Conservation (phyloP, 2,329 filamentous ascomycete species). For the Intubia oerlemansii region DNA sequence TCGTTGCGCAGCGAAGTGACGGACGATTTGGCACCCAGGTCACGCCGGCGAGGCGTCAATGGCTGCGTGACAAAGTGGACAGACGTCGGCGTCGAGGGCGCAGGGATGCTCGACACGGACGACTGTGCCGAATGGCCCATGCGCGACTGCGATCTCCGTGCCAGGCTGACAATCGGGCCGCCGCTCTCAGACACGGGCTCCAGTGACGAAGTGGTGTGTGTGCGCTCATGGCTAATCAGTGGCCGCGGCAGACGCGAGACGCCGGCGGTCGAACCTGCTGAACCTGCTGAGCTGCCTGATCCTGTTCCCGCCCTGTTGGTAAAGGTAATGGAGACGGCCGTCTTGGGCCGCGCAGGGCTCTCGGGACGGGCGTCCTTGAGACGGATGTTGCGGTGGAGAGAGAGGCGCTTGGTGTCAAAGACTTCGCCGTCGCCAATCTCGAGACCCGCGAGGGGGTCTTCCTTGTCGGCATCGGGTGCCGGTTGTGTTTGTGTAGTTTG, state of each 20-base stretch:
- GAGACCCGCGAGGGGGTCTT: slow-evolving; percentile 71
- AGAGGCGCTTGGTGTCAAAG: slow-evolving; percentile 62
- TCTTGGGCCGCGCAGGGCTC: slow-evolving; percentile 50
- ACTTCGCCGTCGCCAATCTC: slow-evolving; percentile 71
- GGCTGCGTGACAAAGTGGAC: slow-evolving; percentile 27
- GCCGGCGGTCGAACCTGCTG: slow-evolving; percentile 34
- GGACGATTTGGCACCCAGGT: slow-evolving; percentile 33
- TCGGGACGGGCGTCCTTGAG: slow-evolving; percentile 50
- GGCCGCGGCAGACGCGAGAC: slow-evolving; percentile 63
- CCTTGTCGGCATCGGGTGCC: slow-evolving; percentile 25
- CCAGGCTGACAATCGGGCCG: slow-evolving; percentile 37
- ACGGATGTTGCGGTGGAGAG: slow-evolving; percentile 78
- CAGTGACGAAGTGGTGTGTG: slow-evolving; percentile 49
- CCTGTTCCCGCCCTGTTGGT: too few relatives aligned
- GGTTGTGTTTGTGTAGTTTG: too few relatives aligned
- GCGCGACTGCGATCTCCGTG: slow-evolving; percentile 43
- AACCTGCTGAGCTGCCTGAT: too few relatives aligned
- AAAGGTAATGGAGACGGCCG: slow-evolving; percentile 75
- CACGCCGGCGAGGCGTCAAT: slow-evolving; percentile 37
- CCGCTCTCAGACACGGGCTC: slow-evolving; percentile 86
- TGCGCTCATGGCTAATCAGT: slow-evolving; percentile 41
- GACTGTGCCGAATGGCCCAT: slow-evolving; percentile 48
- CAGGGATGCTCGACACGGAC: slow-evolving; percentile 41
- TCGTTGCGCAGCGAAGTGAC: slow-evolving; percentile 32
- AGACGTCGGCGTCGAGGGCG: slow-evolving; percentile 36